These are phyloP conservation scores for Parastagonospora avenae DNA, from an alignment of 2,329 filamentous ascomycete genomes.

Conservation along the genomic window DNA sequence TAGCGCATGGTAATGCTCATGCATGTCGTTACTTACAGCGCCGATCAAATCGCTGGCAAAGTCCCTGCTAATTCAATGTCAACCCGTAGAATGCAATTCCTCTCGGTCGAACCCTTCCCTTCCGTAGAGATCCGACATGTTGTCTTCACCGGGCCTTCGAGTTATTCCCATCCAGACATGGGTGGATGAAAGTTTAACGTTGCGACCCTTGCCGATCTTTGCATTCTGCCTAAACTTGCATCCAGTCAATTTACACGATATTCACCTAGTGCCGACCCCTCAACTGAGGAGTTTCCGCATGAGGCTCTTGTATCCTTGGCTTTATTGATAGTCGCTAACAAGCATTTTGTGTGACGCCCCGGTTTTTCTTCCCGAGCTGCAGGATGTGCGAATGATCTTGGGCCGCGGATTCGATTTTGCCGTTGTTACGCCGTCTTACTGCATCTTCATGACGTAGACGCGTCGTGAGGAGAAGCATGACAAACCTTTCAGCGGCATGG, in stretches of 20 bases:
- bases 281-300: conserved; percentile 16
- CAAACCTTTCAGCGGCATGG: neutral
- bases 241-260: conserved; percentile 11
- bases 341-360: conserved; percentile 1
- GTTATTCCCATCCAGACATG: neutral
- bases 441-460: neutral
- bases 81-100: neutral
- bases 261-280: conserved; percentile 21
- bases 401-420: neutral
- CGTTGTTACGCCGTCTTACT: neutral
- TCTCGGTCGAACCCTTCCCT: neutral
- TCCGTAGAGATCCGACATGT: neutral
- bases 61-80: too few relatives aligned
- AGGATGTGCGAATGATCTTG: neutral
- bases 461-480: neutral
- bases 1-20: too few relatives aligned
- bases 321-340: conserved; percentile 1
- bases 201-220: neutral
- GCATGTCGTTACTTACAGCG: too few relatives aligned
- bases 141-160: neutral
- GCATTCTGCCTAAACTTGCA: conserved; percentile 28
- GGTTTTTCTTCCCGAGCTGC: neutral
- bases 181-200: neutral
- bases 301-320: neutral
- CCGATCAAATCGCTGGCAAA: too few relatives aligned